Evolutionary conservation across 148 eudicot genomes (phyloP).

Genomic region (Camellia granthamiana): DNA sequence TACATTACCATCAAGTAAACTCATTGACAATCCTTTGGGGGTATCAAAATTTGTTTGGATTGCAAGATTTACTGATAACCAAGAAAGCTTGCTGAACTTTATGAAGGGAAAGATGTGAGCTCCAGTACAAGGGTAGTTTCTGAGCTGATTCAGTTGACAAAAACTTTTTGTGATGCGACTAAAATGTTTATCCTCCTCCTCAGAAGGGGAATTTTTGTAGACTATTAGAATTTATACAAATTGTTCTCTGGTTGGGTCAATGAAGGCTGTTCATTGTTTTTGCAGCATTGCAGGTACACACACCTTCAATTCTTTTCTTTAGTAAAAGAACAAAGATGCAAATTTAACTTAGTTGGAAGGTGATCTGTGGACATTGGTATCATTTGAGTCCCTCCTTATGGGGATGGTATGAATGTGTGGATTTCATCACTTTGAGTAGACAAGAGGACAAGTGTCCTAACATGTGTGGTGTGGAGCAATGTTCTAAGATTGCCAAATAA

Average conservation of each 20-base stretch:
- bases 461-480: no score
- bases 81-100: neutral
- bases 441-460: no score
- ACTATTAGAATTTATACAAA: neutral
- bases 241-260: conserved; percentile 4
- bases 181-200: neutral
- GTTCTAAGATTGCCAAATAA: no score
- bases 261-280: neutral
- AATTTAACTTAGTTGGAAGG: no score
- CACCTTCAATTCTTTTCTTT: neutral
- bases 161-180: neutral
- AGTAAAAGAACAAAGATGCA: neutral
- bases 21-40: neutral
- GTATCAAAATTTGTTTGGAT: neutral
- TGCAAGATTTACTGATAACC: neutral
- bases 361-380: no score
- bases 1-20: conserved; percentile 71
- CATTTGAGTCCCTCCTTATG: no score
- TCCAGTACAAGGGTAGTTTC: conserved; percentile 5
- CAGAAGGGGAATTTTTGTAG: neutral
- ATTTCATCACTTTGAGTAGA: no score
- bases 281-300: neutral
- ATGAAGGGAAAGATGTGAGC: neutral
- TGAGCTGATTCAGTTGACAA: neutral
- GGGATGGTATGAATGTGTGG: no score